Base-by-base conservation (phyloP, 2,329 filamentous ascomycete species). In the Aspergillus hiratsukae region DNA sequence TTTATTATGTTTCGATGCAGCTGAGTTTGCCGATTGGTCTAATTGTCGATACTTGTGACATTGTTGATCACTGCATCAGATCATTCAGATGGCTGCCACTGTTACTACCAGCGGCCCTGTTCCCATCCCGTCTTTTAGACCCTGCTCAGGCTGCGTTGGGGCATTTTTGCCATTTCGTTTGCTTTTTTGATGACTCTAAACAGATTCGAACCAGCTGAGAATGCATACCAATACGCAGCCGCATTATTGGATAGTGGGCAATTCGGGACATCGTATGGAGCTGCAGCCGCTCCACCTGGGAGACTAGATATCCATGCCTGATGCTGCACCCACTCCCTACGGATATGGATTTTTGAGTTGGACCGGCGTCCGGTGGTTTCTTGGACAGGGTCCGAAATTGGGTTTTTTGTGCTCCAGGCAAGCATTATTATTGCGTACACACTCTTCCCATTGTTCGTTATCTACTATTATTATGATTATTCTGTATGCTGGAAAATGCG, bases 311-410 rank as follows among this genome's bases (percentile, higher is more conserved):
- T n/a, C n/a, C n/a, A n/a, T n/a, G n/a, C n/a, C n/a, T n/a, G n/a
- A n/a, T n/a, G n/a, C n/a, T n/a, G n/a, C n/a, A n/a, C n/a, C n/a
- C n/a, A n/a, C n/a, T n/a, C n/a, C n/a, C n/a, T n/a, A 23, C 23
- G 3, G 23, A 23, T 49, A 52, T 60, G 51, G 53, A 56, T 58
- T 62, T 57, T 57, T 54, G 56, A 61, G 56, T 57, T 56, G 55
- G 54, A 53, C 54, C 45, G 53, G 41, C 23, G 23, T 23, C 23
- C 23, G 23, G 23, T 37, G 35, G 54, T 50, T 53, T 46, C 45
- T 41, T 48, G 37, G 29, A 35, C 43, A 45, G 48, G 31, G 41
- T 10, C n/a, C 10, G 41, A 23, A 45, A 45, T 45, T 11, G 17
- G 41, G 1, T 10, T 23, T 10, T 45, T 35, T 35, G 31, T 35